Percentiles rank a stretch among this genome's conserved stretches.
Conservation (phyloP, 306 rosid genomes). For the Canavalia ensiformis region DNA sequence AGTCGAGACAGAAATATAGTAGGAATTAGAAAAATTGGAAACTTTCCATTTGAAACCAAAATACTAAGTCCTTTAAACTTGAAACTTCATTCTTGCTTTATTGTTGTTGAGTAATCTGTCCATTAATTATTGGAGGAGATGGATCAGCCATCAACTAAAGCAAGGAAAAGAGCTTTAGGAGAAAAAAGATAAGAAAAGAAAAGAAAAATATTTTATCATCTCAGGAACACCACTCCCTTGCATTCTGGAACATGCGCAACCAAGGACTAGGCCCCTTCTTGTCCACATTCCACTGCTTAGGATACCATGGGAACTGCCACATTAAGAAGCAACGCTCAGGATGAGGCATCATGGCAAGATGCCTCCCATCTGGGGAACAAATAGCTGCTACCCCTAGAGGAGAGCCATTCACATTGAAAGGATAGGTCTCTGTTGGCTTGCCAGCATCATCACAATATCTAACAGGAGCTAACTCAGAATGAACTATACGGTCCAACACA, state of each 20-base stretch:
- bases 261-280: conserved; percentile 92
- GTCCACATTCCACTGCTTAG: conserved; percentile 84
- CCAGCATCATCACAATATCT: conserved; percentile 92
- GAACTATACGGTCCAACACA: conserved; percentile 66
- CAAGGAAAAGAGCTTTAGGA: conserved; percentile 1
- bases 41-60: conserved; percentile 22
- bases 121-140: conserved; percentile 26
- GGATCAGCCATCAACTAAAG: conserved; percentile 23
- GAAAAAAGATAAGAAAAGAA: not conserved
- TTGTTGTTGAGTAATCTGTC: conserved; percentile 26
- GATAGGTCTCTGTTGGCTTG: conserved; percentile 77
- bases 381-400: conserved; percentile 88
- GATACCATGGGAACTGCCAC: conserved; percentile 98
- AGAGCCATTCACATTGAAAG: conserved; percentile 91
- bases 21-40: conserved; percentile 10
- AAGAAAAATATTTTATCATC: conserved; percentile 9
- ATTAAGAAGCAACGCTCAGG: conserved; percentile 95
- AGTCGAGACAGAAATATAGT: not conserved
- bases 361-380: conserved; percentile 95
- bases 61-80: conserved; percentile 18
- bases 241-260: conserved; percentile 90
- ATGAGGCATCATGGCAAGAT: conserved; percentile 98
- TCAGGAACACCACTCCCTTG: conserved; percentile 62
- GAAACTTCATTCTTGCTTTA: not conserved
- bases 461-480: conserved; percentile 76